These are phyloP conservation scores for Mallotus japonicus DNA, from an alignment of 441 rosid genomes.

Conservation along the genomic window DNA sequence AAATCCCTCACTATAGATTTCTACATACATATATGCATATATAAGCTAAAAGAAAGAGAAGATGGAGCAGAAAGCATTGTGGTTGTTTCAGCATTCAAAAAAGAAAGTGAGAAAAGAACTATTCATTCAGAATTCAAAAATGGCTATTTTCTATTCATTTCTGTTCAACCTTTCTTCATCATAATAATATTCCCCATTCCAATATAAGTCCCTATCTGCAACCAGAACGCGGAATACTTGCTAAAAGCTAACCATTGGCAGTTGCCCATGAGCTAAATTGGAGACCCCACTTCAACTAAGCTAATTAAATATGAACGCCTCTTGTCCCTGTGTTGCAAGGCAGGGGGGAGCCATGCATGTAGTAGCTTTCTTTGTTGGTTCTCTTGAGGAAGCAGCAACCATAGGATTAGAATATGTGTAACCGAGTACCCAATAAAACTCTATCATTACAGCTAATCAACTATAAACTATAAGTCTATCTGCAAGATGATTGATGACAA, in stretches of 20 bases:
- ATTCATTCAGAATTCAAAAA: background rate
- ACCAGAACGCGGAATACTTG: background rate
- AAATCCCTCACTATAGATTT: background rate
- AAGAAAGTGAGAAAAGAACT: background rate
- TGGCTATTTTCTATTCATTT: background rate
- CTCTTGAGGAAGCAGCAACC: too few species aligned
- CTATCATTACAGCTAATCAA: too few species aligned
- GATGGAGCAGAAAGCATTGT: constrained; percentile 2
- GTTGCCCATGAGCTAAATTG: background rate
- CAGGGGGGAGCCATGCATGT: background rate
- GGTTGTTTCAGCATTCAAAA: background rate
- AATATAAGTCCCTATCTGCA: too few species aligned
- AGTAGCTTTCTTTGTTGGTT: background rate
- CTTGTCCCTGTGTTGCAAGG: background rate
- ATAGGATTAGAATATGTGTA: too few species aligned
- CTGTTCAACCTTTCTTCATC: background rate
- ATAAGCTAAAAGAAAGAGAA: background rate
- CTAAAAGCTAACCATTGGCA: background rate
- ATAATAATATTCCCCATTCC: background rate
- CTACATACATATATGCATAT: background rate
- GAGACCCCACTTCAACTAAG: background rate
- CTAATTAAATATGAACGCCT: background rate
- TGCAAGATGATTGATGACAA: background rate
- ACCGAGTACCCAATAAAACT: too few species aligned
- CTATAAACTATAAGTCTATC: background rate